Conservation (phyloP, 1,139 yeast genomes). For the Nakaseomyces nivariensis region DNA sequence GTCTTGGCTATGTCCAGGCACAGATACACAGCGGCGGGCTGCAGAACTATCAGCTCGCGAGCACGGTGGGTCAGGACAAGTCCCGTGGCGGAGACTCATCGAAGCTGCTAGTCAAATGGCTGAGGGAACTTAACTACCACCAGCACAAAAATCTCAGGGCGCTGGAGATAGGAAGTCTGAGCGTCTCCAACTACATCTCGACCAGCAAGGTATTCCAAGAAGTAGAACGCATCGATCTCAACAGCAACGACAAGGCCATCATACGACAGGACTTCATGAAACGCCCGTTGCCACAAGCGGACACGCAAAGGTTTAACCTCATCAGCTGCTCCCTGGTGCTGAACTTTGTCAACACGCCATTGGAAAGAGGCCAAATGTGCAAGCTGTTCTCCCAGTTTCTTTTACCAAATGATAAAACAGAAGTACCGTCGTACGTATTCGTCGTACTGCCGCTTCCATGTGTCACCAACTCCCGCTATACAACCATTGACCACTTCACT, state of each 20-base stretch:
- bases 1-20: conserved; percentile 46
- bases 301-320: conserved; percentile 44
- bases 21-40: conserved; percentile 63
- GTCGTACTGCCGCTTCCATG: conserved; percentile 87
- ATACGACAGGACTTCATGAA: conserved; percentile 76
- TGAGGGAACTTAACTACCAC: conserved; percentile 30
- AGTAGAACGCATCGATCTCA: conserved; percentile 63
- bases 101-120: conserved; percentile 62
- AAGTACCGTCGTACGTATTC: conserved; percentile 37
- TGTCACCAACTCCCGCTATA: conserved; percentile 69
- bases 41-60: conserved; percentile 73
- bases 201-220: conserved; percentile 39
- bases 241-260: conserved; percentile 61
- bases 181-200: conserved; percentile 60
- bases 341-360: conserved; percentile 73
- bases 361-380: conserved; percentile 70
- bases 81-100: conserved; percentile 89
- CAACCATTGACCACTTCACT: conserved; percentile 37
- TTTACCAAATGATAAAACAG: not conserved
- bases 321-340: conserved; percentile 79
- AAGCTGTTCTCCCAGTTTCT: conserved; percentile 49
- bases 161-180: conserved; percentile 75
- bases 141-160: conserved; percentile 32
- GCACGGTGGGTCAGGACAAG: conserved; percentile 69
- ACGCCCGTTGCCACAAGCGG: conserved; percentile 47